Percentiles rank a stretch among this genome's conserved stretches.
phyloP scores from a whole-genome alignment of 2,329 filamentous ascomycete species.

The Aureobasidium subglaciale region DNA sequence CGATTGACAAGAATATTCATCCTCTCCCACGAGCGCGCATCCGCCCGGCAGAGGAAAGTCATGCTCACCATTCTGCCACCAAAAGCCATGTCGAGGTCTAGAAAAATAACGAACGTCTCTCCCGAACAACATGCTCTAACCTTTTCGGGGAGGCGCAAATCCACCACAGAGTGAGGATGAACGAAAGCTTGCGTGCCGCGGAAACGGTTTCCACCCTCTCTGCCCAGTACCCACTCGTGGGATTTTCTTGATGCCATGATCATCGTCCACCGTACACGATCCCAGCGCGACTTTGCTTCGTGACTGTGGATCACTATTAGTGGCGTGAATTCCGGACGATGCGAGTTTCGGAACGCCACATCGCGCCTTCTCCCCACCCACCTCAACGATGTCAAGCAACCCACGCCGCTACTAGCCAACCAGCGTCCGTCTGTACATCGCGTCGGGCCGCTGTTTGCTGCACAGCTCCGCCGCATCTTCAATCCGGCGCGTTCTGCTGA shows the following conservation, averaged over 20 bases:
- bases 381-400: constrained; percentile 10
- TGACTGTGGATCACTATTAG: constrained; percentile 6
- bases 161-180: background rate
- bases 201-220: constrained; percentile 1
- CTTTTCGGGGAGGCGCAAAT: constrained; percentile 9
- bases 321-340: constrained; percentile 14
- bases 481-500: constrained; percentile 12
- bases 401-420: constrained; percentile 8
- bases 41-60: background rate
- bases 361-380: constrained; percentile 15
- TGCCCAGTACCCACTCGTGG: constrained; percentile 10
- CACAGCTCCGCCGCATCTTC: constrained; percentile 12
- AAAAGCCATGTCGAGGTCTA: constrained; percentile 12
- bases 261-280: constrained; percentile 11
- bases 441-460: constrained; percentile 14
- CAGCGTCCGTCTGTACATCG: constrained; percentile 14
- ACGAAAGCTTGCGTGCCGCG: constrained; percentile 13
- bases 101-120: constrained; percentile 6
- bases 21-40: background rate
- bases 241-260: constrained; percentile 1
- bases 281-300: constrained; percentile 15
- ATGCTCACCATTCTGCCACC: background rate
- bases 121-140: background rate
- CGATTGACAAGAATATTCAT: background rate
- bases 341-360: constrained; percentile 13